Conservation (phyloP, 192 early-diverging fungal species). For the Radiomyces spectabilis region DNA sequence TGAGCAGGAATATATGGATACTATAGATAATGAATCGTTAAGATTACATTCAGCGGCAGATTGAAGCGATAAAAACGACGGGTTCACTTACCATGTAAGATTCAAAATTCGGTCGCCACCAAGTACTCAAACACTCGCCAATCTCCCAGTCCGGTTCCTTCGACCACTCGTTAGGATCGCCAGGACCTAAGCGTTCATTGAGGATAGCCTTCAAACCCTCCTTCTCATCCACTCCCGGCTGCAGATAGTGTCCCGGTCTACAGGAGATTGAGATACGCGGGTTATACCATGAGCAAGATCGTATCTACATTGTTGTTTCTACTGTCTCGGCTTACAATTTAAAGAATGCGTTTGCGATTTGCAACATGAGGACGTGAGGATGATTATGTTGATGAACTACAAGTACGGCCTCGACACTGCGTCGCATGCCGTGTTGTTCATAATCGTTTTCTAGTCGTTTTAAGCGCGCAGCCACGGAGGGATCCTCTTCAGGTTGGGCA, state of each 20-base stretch:
- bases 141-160: constrained; percentile 56
- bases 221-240: constrained; percentile 68
- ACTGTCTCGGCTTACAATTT: constrained; percentile 49
- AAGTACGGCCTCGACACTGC: constrained; percentile 65
- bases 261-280: background rate
- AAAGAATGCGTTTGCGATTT: constrained; percentile 67
- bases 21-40: constrained; percentile 24
- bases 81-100: constrained; percentile 53
- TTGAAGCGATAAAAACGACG: background rate
- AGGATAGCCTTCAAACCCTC: constrained; percentile 60
- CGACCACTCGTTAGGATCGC: constrained; percentile 15
- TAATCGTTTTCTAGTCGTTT: constrained; percentile 56
- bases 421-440: constrained; percentile 53
- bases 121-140: constrained; percentile 62
- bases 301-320: background rate
- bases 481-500: constrained; percentile 62
- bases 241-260: constrained; percentile 65
- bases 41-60: background rate
- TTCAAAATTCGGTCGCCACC: constrained; percentile 77
- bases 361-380: constrained; percentile 74
- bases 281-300: background rate
- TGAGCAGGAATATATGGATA: constrained; percentile 78
- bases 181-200: constrained; percentile 44
- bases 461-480: constrained; percentile 49
- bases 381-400: constrained; percentile 75